These are phyloP conservation scores for Suhomyces emberorum DNA, from an alignment of 805 yeast genomes.

Conservation along the genomic window DNA sequence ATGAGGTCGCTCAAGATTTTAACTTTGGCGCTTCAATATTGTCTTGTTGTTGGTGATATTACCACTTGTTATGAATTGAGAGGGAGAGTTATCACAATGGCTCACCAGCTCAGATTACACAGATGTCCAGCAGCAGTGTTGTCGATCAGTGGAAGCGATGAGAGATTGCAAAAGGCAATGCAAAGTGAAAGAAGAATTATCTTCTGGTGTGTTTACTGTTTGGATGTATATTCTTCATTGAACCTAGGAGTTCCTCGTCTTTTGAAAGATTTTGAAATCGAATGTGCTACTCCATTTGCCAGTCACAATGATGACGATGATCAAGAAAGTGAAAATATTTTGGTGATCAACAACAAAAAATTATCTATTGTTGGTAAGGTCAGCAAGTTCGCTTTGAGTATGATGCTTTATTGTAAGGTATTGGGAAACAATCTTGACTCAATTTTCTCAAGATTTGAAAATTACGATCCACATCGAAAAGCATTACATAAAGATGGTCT, in stretches of 20 bases:
- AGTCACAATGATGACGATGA: slow-evolving; percentile 38
- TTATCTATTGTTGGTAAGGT: slow-evolving; percentile 70
- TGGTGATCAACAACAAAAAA: slow-evolving; percentile 56
- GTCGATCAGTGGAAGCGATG: slow-evolving; percentile 48
- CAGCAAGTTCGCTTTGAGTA: slow-evolving; percentile 55
- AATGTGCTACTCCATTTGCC: slow-evolving; percentile 77
- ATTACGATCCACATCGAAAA: slow-evolving; percentile 20
- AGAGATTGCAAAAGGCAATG: slow-evolving; percentile 55
- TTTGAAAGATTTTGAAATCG: slow-evolving; percentile 76
- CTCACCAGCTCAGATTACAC: slow-evolving; percentile 80
- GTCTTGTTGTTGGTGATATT: slow-evolving; percentile 69
- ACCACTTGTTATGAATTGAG: slow-evolving; percentile 72
- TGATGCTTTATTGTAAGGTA: slow-evolving; percentile 69
- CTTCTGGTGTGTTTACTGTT: slow-evolving; percentile 79
- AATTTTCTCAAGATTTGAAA: slow-evolving; percentile 58
- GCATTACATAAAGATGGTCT: slow-evolving; percentile 52
- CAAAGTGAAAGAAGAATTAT: slow-evolving; percentile 79
- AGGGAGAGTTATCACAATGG: slow-evolving; percentile 75
- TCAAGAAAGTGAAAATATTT: slow-evolving; percentile 50
- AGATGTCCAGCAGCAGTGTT: slow-evolving; percentile 83
- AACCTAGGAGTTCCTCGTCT: slow-evolving; percentile 81
- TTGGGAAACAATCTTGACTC: slow-evolving; percentile 71
- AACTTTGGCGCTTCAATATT: slow-evolving; percentile 65
- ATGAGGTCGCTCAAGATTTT: slow-evolving; percentile 68
- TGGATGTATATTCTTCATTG: slow-evolving; percentile 73